Percentiles rank a stretch among this genome's conserved stretches.
phyloP scores from a whole-genome alignment of 306 rosid genomes.

The Pueraria montana region DNA sequence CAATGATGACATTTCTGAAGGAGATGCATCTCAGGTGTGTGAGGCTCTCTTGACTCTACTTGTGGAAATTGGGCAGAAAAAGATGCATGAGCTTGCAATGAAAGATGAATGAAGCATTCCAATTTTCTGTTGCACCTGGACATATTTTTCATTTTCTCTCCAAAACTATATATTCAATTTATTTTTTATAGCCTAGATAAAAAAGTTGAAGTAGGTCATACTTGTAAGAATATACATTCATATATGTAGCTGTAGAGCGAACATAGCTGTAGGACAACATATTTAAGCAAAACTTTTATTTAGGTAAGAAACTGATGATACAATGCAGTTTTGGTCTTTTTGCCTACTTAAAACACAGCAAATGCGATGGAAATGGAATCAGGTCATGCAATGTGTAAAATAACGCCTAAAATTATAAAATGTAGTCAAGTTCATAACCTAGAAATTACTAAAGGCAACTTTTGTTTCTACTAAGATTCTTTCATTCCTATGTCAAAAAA shows the following conservation, averaged over 20 bases:
- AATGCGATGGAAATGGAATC: neutral
- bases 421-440: neutral
- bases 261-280: neutral
- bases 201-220: conserved; percentile 29
- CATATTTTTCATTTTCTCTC: conserved; percentile 35
- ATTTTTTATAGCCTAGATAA: conserved; percentile 19
- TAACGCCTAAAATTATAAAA: neutral
- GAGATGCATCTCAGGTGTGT: conserved; percentile 92
- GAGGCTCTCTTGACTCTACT: conserved; percentile 92
- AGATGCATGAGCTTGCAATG: conserved; percentile 65
- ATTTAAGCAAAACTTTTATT: neutral
- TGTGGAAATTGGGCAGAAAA: conserved; percentile 81
- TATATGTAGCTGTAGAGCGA: conserved; percentile 16
- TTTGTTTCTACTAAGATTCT: neutral
- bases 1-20: conserved; percentile 70
- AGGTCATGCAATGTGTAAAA: neutral
- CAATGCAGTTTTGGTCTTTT: neutral
- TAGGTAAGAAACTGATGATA: neutral
- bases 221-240: conserved; percentile 30
- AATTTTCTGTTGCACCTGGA: conserved; percentile 17
- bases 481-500: neutral
- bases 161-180: conserved; percentile 40
- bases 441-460: neutral
- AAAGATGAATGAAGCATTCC: conserved; percentile 70
- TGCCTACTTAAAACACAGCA: neutral